Conservation (phyloP, 352 stramenopile genomes). For the Aphanomyces stellatus region DNA sequence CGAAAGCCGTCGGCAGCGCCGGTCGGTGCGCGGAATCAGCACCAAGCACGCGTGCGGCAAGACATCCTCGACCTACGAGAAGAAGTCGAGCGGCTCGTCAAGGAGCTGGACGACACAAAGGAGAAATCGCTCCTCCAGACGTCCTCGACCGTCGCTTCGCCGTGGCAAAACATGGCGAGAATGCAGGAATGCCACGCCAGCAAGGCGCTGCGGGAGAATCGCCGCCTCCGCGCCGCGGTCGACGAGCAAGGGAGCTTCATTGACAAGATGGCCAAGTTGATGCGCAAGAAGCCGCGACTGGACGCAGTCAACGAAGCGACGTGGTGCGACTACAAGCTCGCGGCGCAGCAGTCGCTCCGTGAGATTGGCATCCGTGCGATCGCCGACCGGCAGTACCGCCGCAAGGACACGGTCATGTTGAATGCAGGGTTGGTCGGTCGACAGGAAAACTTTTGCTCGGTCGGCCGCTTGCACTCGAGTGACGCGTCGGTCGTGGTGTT, state of each 20-base stretch:
- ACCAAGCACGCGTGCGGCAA: not conserved
- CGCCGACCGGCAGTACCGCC: not conserved
- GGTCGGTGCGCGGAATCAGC: not conserved
- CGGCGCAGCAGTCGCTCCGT: not conserved
- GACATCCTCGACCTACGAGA: not conserved
- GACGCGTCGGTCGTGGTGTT: not conserved
- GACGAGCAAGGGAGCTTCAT: not conserved
- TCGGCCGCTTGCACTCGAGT: not conserved
- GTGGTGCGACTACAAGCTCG: not conserved
- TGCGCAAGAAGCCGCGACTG: not conserved
- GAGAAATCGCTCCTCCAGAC: not conserved
- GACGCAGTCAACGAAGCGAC: not conserved
- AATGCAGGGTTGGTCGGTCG: conserved; percentile 5
- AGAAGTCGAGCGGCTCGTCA: not conserved
- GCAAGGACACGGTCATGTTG: conserved; percentile 6
- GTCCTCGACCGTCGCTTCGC: too few relatives aligned
- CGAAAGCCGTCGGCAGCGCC: not conserved
- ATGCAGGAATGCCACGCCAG: not conserved
- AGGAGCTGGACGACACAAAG: not conserved
- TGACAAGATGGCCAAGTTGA: not conserved
- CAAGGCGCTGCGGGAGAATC: not conserved
- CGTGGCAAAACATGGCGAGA: not conserved
- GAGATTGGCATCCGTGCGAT: not conserved
- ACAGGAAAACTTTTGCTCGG: not conserved
- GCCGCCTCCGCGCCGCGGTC: not conserved